A percentile compares a stretch with the other conserved stretches of the same genome.
These are phyloP conservation scores for Saturnispora besseyi DNA, from an alignment of 805 yeast species.

Conservation along the genomic window DNA sequence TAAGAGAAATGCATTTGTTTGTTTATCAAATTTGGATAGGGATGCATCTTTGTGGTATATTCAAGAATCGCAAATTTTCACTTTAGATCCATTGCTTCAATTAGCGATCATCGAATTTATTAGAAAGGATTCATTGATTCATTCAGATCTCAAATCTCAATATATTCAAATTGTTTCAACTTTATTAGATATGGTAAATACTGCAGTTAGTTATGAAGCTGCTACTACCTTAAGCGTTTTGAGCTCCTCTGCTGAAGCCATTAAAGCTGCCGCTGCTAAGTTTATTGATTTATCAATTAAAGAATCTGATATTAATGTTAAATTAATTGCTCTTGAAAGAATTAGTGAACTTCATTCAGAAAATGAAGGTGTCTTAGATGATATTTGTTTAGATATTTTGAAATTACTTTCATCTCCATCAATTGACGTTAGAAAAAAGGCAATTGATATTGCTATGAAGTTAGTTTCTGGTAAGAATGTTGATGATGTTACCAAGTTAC, in stretches of 20 bases:
- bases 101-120: conserved; percentile 87
- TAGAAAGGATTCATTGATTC: conserved; percentile 62
- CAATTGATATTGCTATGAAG: conserved; percentile 73
- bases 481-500: conserved; percentile 83
- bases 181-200: conserved; percentile 58
- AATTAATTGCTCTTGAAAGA: conserved; percentile 83
- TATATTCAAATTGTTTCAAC: conserved; percentile 68
- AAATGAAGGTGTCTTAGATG: conserved; percentile 78
- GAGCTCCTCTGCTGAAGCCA: conserved; percentile 50
- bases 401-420: conserved; percentile 84
- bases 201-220: conserved; percentile 82
- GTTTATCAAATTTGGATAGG: conserved; percentile 73
- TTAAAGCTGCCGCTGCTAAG: conserved; percentile 73
- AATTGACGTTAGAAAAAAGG: conserved; percentile 81
- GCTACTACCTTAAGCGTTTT: conserved; percentile 65
- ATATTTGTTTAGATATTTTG: conserved; percentile 74
- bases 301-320: conserved; percentile 93
- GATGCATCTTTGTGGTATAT: conserved; percentile 77
- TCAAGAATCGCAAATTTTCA: conserved; percentile 57
- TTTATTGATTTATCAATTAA: conserved; percentile 82
- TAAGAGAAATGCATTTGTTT: conserved; percentile 89
- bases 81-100: conserved; percentile 76
- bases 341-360: conserved; percentile 64
- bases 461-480: conserved; percentile 82
- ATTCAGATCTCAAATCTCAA: conserved; percentile 57